Evolutionary conservation across 2,329 filamentous ascomycete genomes (phyloP).

Genomic region (Hysterium pulicare): DNA sequence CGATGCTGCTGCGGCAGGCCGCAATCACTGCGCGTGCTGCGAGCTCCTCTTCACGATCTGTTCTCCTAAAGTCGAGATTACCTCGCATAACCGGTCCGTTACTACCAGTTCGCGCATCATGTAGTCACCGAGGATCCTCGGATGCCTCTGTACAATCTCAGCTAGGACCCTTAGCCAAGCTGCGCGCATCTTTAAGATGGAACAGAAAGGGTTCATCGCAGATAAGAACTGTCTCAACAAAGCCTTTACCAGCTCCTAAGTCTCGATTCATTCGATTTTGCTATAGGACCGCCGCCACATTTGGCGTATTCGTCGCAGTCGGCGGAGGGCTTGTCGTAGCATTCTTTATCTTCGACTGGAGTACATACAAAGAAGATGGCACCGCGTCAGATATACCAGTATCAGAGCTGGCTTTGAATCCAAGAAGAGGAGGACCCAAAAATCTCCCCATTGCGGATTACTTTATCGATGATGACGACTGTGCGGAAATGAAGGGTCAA

Average conservation of each 20-base stretch:
- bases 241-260: conserved; percentile 27
- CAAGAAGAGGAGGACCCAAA: conserved; percentile 83
- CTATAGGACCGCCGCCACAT: conserved; percentile 66
- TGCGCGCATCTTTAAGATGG: background rate
- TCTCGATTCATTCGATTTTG: conserved; percentile 50
- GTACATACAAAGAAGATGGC: conserved; percentile 75
- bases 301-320: conserved; percentile 73
- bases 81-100: background rate
- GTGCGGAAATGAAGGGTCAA: conserved; percentile 62
- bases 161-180: background rate
- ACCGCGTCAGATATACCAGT: conserved; percentile 71
- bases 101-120: conserved; percentile 1
- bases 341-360: conserved; percentile 93
- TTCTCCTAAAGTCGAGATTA: background rate
- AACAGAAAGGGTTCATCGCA: background rate
- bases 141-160: background rate
- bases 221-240: conserved; percentile 25
- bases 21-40: background rate
- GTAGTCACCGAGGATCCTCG: conserved; percentile 1
- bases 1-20: conserved; percentile 4
- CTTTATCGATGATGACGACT: conserved; percentile 85
- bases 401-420: conserved; percentile 78
- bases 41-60: background rate
- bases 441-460: conserved; percentile 88
- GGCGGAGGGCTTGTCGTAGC: conserved; percentile 66